Evolutionary conservation across 2,329 filamentous ascomycete species (phyloP).

Genomic region (Fusarium anthophilum): DNA sequence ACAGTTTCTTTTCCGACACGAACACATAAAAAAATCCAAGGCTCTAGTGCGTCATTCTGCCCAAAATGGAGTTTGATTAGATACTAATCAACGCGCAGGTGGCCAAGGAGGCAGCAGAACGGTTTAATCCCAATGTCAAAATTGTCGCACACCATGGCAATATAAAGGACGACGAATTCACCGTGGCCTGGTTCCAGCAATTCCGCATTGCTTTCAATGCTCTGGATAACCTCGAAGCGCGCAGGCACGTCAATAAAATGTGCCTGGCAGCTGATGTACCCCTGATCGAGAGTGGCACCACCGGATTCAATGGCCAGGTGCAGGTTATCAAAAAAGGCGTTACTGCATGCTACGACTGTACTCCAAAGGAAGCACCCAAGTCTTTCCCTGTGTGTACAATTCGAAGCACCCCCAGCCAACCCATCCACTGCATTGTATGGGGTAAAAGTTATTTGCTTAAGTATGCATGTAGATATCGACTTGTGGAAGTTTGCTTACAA

Average conservation of each 20-base stretch:
- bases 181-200: slow-evolving; percentile 83
- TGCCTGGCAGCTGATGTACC: slow-evolving; percentile 91
- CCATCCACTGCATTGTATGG: slow-evolving; percentile 99
- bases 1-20: slow-evolving; percentile 94
- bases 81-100: slow-evolving; percentile 64
- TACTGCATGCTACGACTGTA: slow-evolving; percentile 97
- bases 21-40: slow-evolving; percentile 98
- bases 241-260: slow-evolving; percentile 97
- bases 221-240: slow-evolving; percentile 92
- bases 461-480: slow-evolving; percentile 46
- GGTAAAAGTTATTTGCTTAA: slow-evolving; percentile 95
- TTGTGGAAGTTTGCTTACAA: slow-evolving; percentile 5
- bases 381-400: slow-evolving; percentile 97
- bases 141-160: slow-evolving; percentile 92
- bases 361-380: slow-evolving; percentile 87
- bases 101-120: slow-evolving; percentile 88
- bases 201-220: slow-evolving; percentile 96
- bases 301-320: slow-evolving; percentile 96
- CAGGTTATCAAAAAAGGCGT: slow-evolving; percentile 93
- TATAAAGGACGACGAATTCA: slow-evolving; percentile 90
- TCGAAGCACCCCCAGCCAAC: slow-evolving; percentile 92
- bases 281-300: slow-evolving; percentile 95
- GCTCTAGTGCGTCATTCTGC: slow-evolving; percentile 72
- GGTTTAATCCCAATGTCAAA: slow-evolving; percentile 88
- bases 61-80: not conserved